These are phyloP conservation scores for Sanghuangporus sanghuang DNA, from an alignment of 1,284 basidiomycete genomes.

Conservation along the genomic window DNA sequence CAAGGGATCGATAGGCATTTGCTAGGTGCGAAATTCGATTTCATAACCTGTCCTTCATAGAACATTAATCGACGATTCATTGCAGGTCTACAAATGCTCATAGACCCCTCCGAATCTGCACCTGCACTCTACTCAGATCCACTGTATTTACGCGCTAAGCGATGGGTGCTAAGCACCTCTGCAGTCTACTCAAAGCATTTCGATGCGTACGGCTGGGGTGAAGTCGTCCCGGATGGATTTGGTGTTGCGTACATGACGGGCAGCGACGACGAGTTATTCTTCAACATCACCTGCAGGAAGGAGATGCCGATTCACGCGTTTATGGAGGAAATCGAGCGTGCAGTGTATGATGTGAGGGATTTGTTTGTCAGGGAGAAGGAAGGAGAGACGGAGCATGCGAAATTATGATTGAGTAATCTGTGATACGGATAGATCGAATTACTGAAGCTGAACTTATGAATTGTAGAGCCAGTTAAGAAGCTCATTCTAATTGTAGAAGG, in stretches of 20 bases:
- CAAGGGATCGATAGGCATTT: conserved; percentile 83
- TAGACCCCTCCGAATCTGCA: conserved; percentile 54
- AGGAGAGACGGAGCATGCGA: background rate
- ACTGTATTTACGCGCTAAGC: conserved; percentile 56
- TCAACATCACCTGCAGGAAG: conserved; percentile 72
- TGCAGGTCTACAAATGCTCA: conserved; percentile 61
- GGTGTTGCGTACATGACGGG: conserved; percentile 77
- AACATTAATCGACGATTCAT: background rate
- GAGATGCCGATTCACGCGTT: conserved; percentile 74
- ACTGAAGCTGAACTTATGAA: no score
- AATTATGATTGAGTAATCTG: background rate
- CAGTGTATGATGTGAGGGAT: conserved; percentile 60
- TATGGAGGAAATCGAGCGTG: conserved; percentile 56
- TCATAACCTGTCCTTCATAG: background rate
- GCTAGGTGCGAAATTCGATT: conserved; percentile 46
- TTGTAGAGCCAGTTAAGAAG: no score
- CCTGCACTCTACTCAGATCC: conserved; percentile 73
- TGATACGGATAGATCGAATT: background rate
- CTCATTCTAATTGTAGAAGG: no score
- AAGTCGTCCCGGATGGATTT: conserved; percentile 77
- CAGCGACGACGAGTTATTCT: conserved; percentile 68
- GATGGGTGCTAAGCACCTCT: conserved; percentile 81
- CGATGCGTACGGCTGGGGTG: conserved; percentile 82
- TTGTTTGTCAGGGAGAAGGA: conserved; percentile 33
- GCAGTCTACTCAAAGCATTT: conserved; percentile 82